Evolutionary conservation across 2,329 filamentous ascomycete species (phyloP).

Genomic region (Calycina herbarum): DNA sequence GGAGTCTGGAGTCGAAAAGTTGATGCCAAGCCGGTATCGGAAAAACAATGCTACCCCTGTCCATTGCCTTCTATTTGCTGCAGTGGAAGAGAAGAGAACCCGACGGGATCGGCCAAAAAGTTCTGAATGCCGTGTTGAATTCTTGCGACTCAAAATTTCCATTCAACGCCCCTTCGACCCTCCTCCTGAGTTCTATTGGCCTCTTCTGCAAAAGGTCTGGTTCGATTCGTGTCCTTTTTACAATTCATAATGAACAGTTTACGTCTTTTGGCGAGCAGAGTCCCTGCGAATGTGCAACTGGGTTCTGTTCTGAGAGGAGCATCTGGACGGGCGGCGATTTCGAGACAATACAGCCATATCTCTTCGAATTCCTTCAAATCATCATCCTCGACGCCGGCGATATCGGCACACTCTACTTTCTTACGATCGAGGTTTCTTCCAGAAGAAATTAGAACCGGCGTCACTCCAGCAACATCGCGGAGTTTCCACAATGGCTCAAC

Average conservation of each 20-base stretch:
- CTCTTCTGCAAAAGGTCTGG: slow-evolving; percentile 12
- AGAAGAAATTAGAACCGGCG: slow-evolving; percentile 29
- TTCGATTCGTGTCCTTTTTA: slow-evolving; percentile 14
- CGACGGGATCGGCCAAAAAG: slow-evolving; percentile 29
- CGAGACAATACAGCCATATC: slow-evolving; percentile 37
- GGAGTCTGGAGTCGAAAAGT: slow-evolving; percentile 27
- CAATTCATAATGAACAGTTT: slow-evolving; percentile 35
- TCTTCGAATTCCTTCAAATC: slow-evolving; percentile 36
- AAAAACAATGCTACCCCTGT: slow-evolving; percentile 10
- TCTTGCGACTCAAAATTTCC: slow-evolving; percentile 24
- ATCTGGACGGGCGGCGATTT: slow-evolving; percentile 34
- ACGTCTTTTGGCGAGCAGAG: slow-evolving; percentile 30
- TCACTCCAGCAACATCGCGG: slow-evolving; percentile 20
- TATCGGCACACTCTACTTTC: slow-evolving; percentile 35
- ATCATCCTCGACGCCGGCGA: slow-evolving; percentile 40
- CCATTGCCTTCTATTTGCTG: background rate
- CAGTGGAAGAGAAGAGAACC: slow-evolving; percentile 3
- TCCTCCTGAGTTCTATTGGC: slow-evolving; percentile 15
- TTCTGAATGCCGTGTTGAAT: slow-evolving; percentile 25
- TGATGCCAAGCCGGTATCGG: slow-evolving; percentile 28
- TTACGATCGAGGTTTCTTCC: slow-evolving; percentile 42
- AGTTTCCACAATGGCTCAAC: slow-evolving; percentile 30
- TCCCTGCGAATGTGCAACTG: slow-evolving; percentile 32
- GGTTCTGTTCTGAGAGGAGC: slow-evolving; percentile 36
- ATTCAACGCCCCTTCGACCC: slow-evolving; percentile 15